Evolutionary conservation across 345 rosid genomes (phyloP), one percentile per base, ranked within the genome.

Genomic region (Brassica juncea): DNA sequence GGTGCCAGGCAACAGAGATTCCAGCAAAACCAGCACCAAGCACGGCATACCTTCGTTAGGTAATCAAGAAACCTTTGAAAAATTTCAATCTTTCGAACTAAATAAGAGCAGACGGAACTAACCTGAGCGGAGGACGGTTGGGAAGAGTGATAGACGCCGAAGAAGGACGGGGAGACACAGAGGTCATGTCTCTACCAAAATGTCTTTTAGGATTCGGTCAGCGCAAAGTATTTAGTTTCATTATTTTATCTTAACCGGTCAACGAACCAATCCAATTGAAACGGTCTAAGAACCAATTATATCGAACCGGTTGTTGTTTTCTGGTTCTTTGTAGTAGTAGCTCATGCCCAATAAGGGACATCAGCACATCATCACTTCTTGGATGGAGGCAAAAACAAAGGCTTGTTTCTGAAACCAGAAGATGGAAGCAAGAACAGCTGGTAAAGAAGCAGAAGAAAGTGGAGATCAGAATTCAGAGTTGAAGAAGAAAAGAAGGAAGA

Each of bases 21-120:
- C 99, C 97, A 62, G 98, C 97, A 70, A 94, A 92, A 79, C 99
- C 97, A 62, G 97, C 97, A 67, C 99, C 99, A 21, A 94, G 92
- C 73, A 94, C 97, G 4, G 99, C 99, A 72, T 80, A 92, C 81
- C 97, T 93, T 80, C 10, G 71, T 78, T 4, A 52, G 49, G 16
- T 14, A 74, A 27, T 4, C 59, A 58, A 25, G 47, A 35, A 30
- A 31, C 27, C 49, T 2, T 15, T n/a, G 10, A 47, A 2, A 57
- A 27, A 32, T 7, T 66, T 59, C 27, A 66, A 10, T 14, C 55
- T 47, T 47, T 14, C 16, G 55, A 14, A 47, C 16, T 47, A 19
- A 47, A 4, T 4, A 14, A 47, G 16, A 47, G n/a, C 1, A 34
- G 14, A 35, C 10, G 12, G 14, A 62, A 14, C 57, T 44, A 62